These are phyloP conservation scores for Linderniella brevidens DNA, from an alignment of 257 asterid genomes.

Conservation along the genomic window DNA sequence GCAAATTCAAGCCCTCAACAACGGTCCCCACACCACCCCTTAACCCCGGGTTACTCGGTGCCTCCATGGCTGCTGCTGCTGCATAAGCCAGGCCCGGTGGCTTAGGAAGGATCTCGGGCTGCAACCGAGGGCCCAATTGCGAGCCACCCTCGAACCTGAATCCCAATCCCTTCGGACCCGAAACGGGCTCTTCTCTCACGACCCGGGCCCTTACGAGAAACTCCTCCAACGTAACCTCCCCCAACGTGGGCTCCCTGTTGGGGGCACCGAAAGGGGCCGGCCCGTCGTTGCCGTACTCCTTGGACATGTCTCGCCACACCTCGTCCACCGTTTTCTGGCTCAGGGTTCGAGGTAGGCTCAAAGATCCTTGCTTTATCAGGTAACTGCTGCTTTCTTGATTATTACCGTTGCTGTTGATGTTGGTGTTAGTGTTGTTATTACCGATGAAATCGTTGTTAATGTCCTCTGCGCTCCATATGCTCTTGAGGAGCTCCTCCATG, in stretches of 20 bases:
- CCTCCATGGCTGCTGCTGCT: constrained; percentile 34
- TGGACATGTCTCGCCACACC: constrained; percentile 74
- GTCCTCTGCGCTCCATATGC: constrained; percentile 92
- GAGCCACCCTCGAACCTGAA: constrained; percentile 30
- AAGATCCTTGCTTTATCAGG: constrained; percentile 73
- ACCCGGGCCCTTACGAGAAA: constrained; percentile 73
- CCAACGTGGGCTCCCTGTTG: constrained; percentile 58
- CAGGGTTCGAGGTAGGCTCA: constrained; percentile 67
- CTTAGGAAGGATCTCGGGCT: constrained; percentile 47
- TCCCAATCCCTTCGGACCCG: constrained; percentile 22
- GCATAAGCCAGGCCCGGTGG: constrained; percentile 38
- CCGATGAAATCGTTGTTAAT: too few species aligned
- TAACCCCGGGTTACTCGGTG: constrained; percentile 23
- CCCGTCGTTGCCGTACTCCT: constrained; percentile 20
- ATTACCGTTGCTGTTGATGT: constrained; percentile 10
- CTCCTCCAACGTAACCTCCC: constrained; percentile 87
- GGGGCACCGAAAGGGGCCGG: constrained; percentile 29
- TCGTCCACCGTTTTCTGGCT: constrained; percentile 94
- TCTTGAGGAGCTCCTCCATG: constrained; percentile 93
- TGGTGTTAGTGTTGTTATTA: constrained; percentile 32
- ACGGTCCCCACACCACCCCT: constrained; percentile 30
- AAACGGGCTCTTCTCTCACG: constrained; percentile 55
- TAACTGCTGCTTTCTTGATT: constrained; percentile 22
- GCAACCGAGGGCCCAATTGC: constrained; percentile 11
- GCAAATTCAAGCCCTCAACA: constrained; percentile 23